Percentiles rank a stretch among this genome's conserved stretches.
Conservation (phyloP, 345 rosid genomes). For the Mangifera indica region DNA sequence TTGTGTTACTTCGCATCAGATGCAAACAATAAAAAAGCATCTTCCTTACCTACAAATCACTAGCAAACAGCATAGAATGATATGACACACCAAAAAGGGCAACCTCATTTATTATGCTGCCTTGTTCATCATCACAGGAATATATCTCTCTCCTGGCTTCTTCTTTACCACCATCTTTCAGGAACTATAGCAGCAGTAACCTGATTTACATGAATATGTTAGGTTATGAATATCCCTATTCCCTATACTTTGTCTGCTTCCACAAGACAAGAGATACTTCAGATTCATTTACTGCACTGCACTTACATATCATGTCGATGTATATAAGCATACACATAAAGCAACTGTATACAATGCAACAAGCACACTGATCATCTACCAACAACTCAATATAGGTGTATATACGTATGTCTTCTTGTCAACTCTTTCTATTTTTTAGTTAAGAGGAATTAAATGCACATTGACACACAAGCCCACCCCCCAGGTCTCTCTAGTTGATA, state of each 20-base stretch:
- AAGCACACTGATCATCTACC: too few species aligned
- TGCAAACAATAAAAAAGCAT: slow-evolving; percentile 16
- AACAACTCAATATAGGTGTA: too few species aligned
- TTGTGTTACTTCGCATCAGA: background rate
- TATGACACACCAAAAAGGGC: slow-evolving; percentile 4
- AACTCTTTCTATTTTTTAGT: too few species aligned
- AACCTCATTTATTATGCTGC: slow-evolving; percentile 8
- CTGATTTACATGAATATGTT: too few species aligned
- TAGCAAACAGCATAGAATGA: slow-evolving; percentile 24
- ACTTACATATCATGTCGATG: too few species aligned
- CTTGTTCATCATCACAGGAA: background rate
- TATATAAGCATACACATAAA: too few species aligned
- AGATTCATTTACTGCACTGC: too few species aligned
- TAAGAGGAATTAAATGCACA: too few species aligned
- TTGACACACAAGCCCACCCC: too few species aligned
- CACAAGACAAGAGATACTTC: background rate
- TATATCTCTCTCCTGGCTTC: background rate
- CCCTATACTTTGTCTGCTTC: background rate
- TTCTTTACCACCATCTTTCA: background rate
- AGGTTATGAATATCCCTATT: slow-evolving; percentile 8
- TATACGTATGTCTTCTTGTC: too few species aligned
- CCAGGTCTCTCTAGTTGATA: too few species aligned
- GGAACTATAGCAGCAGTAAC: background rate
- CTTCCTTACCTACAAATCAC: slow-evolving; percentile 20
- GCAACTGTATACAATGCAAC: too few species aligned